Percentiles rank a stretch among this genome's conserved stretches.
Conservation (phyloP, 2,329 filamentous ascomycete genomes). For the Aspergillus intermedius region DNA sequence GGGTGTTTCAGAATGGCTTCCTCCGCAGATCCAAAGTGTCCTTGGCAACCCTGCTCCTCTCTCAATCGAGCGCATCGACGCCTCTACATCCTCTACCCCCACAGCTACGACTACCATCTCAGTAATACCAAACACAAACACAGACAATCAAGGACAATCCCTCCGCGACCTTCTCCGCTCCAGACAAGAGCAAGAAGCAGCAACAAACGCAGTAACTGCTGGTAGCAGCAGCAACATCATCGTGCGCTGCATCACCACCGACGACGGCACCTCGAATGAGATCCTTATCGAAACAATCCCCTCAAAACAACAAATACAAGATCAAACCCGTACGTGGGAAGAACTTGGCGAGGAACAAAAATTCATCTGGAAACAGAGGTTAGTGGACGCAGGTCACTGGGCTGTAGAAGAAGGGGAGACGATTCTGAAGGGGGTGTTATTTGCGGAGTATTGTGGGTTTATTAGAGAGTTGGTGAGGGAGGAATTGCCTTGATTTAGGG, state of each 20-base stretch:
- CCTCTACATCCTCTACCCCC: conserved; percentile 8
- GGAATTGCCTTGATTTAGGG: conserved; percentile 10
- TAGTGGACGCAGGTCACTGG: conserved; percentile 70
- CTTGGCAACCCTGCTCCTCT: conserved; percentile 21
- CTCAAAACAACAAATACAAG: background rate
- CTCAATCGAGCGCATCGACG: conserved; percentile 12
- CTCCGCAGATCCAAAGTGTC: conserved; percentile 41
- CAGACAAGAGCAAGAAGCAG: conserved; percentile 15
- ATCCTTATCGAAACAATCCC: conserved; percentile 18
- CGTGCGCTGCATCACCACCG: conserved; percentile 15
- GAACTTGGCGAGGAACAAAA: conserved; percentile 59
- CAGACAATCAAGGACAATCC: conserved; percentile 9
- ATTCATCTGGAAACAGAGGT: conserved; percentile 60
- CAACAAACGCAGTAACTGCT: conserved; percentile 6
- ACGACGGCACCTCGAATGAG: conserved; percentile 1
- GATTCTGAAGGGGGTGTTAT: conserved; percentile 70
- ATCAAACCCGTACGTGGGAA: conserved; percentile 53
- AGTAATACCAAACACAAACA: background rate
- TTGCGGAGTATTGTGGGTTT: conserved; percentile 53
- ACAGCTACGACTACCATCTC: conserved; percentile 5
- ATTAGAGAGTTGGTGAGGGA: conserved; percentile 11
- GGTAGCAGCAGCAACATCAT: conserved; percentile 15
- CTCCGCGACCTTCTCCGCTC: conserved; percentile 25
- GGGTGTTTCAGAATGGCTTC: conserved; percentile 51
- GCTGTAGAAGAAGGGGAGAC: conserved; percentile 69